A percentile compares a stretch with the other conserved stretches of the same genome.
These are phyloP conservation scores for Chrysoporthe cubensis DNA, from an alignment of 2,329 filamentous ascomycete genomes.

Conservation along the genomic window DNA sequence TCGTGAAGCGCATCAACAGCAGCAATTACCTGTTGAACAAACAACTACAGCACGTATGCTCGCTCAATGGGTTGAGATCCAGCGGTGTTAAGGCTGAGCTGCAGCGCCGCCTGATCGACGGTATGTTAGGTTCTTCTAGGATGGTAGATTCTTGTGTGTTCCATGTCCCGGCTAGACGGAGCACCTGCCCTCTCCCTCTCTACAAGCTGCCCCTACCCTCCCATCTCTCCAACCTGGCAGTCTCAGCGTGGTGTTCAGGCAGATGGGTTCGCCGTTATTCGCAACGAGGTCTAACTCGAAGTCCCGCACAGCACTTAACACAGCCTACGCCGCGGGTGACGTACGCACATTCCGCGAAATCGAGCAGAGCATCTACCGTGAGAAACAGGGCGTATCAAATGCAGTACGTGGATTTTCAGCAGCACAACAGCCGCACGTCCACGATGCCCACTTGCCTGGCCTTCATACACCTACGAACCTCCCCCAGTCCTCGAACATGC, in stretches of 20 bases:
- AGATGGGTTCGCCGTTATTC: conserved; percentile 6
- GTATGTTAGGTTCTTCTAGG: conserved; percentile 58
- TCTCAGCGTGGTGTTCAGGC: background rate
- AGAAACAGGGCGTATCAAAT: conserved; percentile 13
- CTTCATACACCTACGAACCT: conserved; percentile 17
- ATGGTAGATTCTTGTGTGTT: too few relatives aligned
- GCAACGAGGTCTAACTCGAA: conserved; percentile 18
- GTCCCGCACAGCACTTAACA: conserved; percentile 22
- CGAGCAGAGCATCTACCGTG: conserved; percentile 23
- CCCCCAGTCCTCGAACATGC: conserved; percentile 23
- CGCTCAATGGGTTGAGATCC: conserved; percentile 72
- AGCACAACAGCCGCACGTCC: background rate
- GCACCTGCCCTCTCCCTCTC: conserved; percentile 23
- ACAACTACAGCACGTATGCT: conserved; percentile 77
- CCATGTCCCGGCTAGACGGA: conserved; percentile 4
- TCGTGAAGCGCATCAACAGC: conserved; percentile 44
- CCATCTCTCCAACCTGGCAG: background rate
- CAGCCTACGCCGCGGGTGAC: conserved; percentile 22
- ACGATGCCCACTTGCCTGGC: conserved; percentile 11
- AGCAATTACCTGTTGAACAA: conserved; percentile 54
- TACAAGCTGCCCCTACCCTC: background rate
- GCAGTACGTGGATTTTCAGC: conserved; percentile 7
- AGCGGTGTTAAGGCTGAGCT: conserved; percentile 85
- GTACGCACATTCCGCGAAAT: conserved; percentile 16
- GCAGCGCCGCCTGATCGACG: conserved; percentile 74